Evolutionary conservation across 495 filamentous ascomycete genomes (phyloP).

Genomic region (Daldinia decipiens): DNA sequence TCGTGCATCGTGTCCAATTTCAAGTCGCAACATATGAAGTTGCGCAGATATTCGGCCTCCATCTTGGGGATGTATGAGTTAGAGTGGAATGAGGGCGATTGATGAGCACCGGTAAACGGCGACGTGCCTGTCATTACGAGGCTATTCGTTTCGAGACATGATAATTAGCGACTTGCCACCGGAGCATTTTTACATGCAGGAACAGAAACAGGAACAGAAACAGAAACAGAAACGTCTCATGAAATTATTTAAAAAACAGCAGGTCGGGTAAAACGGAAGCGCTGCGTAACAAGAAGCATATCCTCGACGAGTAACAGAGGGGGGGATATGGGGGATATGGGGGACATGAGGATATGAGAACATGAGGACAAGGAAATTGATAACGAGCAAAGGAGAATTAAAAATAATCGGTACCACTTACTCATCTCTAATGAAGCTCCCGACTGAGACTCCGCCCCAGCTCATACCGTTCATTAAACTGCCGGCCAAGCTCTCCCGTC

Average conservation of each 20-base stretch:
- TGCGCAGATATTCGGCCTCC: constrained; percentile 95
- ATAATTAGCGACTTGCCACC: constrained; percentile 38
- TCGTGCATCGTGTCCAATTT: constrained; percentile 92
- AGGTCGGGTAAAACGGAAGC: constrained; percentile 39
- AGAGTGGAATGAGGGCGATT: constrained; percentile 95
- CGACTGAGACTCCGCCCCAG: constrained; percentile 95
- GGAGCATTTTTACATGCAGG: constrained; percentile 39
- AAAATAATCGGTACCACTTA: constrained; percentile 64
- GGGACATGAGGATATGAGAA: background rate
- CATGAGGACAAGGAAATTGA: constrained; percentile 10
- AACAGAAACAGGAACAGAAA: constrained; percentile 28
- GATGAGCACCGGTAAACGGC: constrained; percentile 77
- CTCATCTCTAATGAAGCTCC: constrained; percentile 98
- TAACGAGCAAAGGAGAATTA: constrained; percentile 7
- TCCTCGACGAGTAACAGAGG: constrained; percentile 19
- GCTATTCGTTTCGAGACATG: constrained; percentile 58
- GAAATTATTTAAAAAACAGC: constrained; percentile 34
- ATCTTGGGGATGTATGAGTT: constrained; percentile 97
- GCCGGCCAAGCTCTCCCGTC: constrained; percentile 85
- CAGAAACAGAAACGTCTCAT: constrained; percentile 13
- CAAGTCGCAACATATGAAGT: constrained; percentile 92
- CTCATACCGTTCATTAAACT: constrained; percentile 95
- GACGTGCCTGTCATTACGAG: constrained; percentile 98
- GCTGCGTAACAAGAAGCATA: constrained; percentile 34
- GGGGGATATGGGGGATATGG: constrained; percentile 1